Evolutionary conservation across 345 rosid genomes (phyloP).

Genomic region (Eucalyptus grandis): DNA sequence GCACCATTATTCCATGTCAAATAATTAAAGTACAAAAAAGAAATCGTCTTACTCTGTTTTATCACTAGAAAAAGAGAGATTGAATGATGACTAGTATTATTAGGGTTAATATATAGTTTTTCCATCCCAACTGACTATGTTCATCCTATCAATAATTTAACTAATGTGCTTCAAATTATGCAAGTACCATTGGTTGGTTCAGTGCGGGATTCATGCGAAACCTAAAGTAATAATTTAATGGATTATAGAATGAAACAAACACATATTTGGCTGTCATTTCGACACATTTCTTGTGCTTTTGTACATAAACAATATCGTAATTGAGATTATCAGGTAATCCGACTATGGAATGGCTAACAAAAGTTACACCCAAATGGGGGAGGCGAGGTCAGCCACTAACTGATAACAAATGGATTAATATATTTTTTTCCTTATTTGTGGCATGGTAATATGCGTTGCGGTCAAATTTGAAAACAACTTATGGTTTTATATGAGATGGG

Average conservation of each 20-base stretch:
- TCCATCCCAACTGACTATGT: background rate
- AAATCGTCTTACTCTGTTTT: no score
- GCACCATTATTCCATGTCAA: no score
- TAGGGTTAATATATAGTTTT: background rate
- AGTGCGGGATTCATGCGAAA: background rate
- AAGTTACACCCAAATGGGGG: background rate
- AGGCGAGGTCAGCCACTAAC: background rate
- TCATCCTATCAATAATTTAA: background rate
- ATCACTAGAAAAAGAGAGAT: no score
- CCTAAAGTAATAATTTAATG: background rate
- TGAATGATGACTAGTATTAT: no score
- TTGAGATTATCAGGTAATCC: background rate
- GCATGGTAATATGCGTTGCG: background rate
- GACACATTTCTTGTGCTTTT: background rate
- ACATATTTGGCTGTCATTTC: background rate
- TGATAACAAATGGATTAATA: background rate
- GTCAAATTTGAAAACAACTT: background rate
- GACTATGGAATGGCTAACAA: background rate
- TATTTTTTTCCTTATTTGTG: background rate
- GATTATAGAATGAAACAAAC: background rate
- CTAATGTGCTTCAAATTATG: background rate
- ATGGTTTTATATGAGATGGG: no score
- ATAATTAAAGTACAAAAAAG: no score
- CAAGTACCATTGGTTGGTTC: background rate
- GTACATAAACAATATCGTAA: background rate